These are phyloP conservation scores for Calonectria multiphialidica DNA, from an alignment of 2,329 filamentous ascomycete genomes.

Conservation along the genomic window DNA sequence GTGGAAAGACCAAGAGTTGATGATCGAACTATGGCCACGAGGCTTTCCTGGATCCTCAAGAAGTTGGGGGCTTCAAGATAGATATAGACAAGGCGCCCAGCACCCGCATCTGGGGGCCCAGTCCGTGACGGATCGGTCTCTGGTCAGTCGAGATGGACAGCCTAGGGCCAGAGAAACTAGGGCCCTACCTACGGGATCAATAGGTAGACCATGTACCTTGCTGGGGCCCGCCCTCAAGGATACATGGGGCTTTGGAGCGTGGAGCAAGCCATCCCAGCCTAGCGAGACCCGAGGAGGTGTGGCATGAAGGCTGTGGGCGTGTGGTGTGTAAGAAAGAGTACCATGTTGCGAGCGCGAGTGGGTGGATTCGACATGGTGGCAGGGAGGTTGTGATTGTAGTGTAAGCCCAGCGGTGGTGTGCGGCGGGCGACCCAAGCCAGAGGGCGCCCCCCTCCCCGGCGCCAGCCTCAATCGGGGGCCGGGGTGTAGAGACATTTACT, in stretches of 20 bases:
- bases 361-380: constrained; percentile 4
- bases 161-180: constrained; percentile 31
- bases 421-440: constrained; percentile 19
- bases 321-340: constrained; percentile 21
- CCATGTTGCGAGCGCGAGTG: background rate
- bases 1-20: constrained; percentile 9
- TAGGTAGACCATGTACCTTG: constrained; percentile 22
- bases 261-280: constrained; percentile 26
- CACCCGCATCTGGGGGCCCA: constrained; percentile 42
- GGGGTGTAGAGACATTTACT: constrained; percentile 28
- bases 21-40: constrained; percentile 28
- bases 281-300: constrained; percentile 22
- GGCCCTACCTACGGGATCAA: constrained; percentile 28
- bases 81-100: constrained; percentile 45
- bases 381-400: background rate
- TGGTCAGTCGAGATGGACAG: constrained; percentile 33
- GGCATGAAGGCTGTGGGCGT: constrained; percentile 15
- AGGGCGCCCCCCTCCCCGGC: constrained; percentile 13
- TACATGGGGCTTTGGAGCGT: constrained; percentile 29
- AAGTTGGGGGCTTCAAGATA: constrained; percentile 42
- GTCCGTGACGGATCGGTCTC: constrained; percentile 40
- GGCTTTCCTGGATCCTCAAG: constrained; percentile 32
- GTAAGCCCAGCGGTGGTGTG: constrained; percentile 13
- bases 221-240: constrained; percentile 30
- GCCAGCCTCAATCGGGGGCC: constrained; percentile 31